Percentiles rank a stretch among this genome's conserved stretches.
Evolutionary conservation across 768 basidiomycete genomes (phyloP).

Genomic region (Termitomyces sp.): DNA sequence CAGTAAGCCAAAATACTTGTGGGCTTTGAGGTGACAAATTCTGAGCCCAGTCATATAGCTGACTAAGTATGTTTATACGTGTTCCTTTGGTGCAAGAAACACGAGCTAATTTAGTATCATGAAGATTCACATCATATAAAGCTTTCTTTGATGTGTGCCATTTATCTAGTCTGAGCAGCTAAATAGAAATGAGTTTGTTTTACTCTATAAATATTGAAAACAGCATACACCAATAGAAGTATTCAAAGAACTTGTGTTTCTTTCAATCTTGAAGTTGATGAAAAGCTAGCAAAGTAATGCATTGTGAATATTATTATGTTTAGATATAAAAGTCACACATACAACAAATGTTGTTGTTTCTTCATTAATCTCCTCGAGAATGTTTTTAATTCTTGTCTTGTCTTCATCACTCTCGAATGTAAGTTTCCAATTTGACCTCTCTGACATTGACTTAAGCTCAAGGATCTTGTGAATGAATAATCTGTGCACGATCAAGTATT

Average conservation of each 20-base stretch:
- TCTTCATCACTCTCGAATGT: not conserved
- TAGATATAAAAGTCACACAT: not conserved
- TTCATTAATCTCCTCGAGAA: not conserved
- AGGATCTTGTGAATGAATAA: not conserved
- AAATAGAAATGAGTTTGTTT: not conserved
- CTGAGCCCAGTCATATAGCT: not conserved
- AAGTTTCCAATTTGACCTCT: not conserved
- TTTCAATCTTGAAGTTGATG: not conserved
- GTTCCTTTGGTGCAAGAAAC: not conserved
- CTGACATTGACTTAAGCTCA: not conserved
- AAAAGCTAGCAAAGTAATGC: not conserved
- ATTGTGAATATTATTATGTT: not conserved
- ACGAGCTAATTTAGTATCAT: not conserved
- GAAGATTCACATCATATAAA: not conserved
- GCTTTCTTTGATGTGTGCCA: not conserved
- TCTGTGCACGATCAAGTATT: not conserved
- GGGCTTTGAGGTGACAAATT: not conserved
- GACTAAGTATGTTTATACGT: not conserved
- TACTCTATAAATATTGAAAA: not conserved
- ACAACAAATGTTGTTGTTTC: not conserved
- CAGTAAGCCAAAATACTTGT: not conserved
- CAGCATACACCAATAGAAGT: not conserved
- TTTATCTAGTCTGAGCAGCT: not conserved
- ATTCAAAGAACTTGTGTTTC: not conserved
- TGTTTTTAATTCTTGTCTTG: not conserved